Evolutionary conservation across 2,329 filamentous ascomycete genomes (phyloP), one percentile per base, ranked within the genome.

Genomic region (Fusarium torreyae): DNA sequence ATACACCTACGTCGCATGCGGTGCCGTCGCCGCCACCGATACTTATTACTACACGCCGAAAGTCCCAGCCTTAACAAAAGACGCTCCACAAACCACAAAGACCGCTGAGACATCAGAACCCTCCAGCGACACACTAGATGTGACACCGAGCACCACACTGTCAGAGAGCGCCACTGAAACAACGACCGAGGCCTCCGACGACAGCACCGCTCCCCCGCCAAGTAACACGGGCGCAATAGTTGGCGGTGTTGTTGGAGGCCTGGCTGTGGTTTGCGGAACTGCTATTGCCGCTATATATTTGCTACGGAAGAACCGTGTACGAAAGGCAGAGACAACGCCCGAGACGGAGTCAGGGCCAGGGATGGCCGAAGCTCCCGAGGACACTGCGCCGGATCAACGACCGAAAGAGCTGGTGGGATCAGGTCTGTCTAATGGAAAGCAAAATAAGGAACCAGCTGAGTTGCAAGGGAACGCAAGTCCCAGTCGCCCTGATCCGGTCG

Each of bases 1-100:
- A 10, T 81, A 80, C 42, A 75, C 76, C 1, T 81, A 81, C 36
- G 73, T 80, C 18, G 77, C 77, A 7, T 81, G 80, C 34, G 80
- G 75, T 6, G 57, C 59, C 4, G 65, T 53, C 42, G 69, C 73
- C 10, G 65, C 49, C 6, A 76, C 74, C 4, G 67, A 79, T 26
- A 75, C 72, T 20, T 75, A 69, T 31, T 36, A 68, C 42, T 58
- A 69, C 10, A 63, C 68, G 0, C 73, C 71, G 2, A 70, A 69
- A n/a, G 34, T 20, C 18, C 38, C 54, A 5, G 8, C 53, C 1
- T 56, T 51, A 9, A 56, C 68, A 10, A 48, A 26, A 38, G 10
- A 60, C 42, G 62, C 59, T 36, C 42, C 58, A 31, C 36, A 48
- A 22, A 45, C 38, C 2, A 69, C 67, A 3, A 17, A 17, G 26